Conservation (phyloP, 371 early-diverging fungal genomes). For the Mucor indicus region DNA sequence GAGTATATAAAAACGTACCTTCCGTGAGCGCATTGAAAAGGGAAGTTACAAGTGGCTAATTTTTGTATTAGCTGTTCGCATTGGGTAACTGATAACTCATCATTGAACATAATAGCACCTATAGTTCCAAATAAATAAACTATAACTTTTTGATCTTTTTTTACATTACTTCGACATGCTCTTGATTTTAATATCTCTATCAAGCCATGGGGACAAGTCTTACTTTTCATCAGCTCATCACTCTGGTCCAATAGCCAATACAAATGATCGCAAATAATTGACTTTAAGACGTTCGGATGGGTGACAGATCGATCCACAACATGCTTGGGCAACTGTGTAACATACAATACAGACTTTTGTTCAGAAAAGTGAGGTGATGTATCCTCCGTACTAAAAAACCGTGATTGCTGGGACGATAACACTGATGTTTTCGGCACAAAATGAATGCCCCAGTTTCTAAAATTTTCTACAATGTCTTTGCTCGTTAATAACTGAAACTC, state of each 20-base stretch:
- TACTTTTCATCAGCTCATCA: slow-evolving; percentile 11
- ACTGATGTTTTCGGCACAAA: slow-evolving; percentile 1
- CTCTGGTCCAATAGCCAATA: slow-evolving; percentile 26
- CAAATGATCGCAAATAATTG: slow-evolving; percentile 51
- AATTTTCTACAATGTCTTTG: slow-evolving; percentile 19
- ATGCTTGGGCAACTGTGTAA: slow-evolving; percentile 43
- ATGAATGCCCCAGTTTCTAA: slow-evolving; percentile 65
- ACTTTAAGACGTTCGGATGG: slow-evolving; percentile 46
- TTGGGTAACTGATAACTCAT: slow-evolving; percentile 42
- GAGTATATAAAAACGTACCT: slow-evolving; percentile 18
- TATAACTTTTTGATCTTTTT: not conserved
- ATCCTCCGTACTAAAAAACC: slow-evolving; percentile 26
- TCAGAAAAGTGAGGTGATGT: slow-evolving; percentile 18
- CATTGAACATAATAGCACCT: slow-evolving; percentile 82
- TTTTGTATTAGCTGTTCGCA: slow-evolving; percentile 53
- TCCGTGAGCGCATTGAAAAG: slow-evolving; percentile 73
- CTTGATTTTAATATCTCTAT: slow-evolving; percentile 69
- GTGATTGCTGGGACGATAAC: too few species aligned
- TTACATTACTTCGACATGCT: slow-evolving; percentile 63
- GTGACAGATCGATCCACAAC: slow-evolving; percentile 63
- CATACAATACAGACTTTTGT: not conserved
- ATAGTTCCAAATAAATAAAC: slow-evolving; percentile 1
- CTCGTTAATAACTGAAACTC: slow-evolving; percentile 32
- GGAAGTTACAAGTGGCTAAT: slow-evolving; percentile 54
- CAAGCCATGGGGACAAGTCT: slow-evolving; percentile 62